Evolutionary conservation across 129 eudicot genomes (phyloP).

Genomic region (Lactuca sativa): DNA sequence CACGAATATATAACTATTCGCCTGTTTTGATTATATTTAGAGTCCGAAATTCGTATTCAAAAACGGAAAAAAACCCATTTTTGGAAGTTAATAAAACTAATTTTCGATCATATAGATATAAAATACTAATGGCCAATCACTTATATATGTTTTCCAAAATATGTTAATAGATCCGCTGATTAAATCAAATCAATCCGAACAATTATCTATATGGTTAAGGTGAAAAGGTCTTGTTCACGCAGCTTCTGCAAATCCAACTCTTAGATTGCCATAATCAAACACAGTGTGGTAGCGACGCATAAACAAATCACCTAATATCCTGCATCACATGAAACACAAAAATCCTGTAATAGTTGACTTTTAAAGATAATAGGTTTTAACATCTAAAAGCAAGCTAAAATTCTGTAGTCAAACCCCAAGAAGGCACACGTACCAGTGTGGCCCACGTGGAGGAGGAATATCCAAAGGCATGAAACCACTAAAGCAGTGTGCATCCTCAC

Average conservation of each 20-base stretch:
- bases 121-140: not conserved
- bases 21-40: no score
- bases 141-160: not conserved
- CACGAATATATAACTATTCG: no score
- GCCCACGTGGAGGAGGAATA: conserved; percentile 47
- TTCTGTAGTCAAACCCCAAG: not conserved
- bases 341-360: not conserved
- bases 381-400: not conserved
- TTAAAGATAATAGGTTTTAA: not conserved
- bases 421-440: conserved; percentile 39
- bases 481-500: conserved; percentile 32
- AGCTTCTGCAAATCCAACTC: conserved; percentile 87
- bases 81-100: no score
- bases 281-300: conserved; percentile 92
- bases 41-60: no score
- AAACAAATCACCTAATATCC: conserved; percentile 88
- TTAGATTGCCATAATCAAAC: conserved; percentile 65
- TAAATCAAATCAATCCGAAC: not conserved
- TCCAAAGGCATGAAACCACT: conserved; percentile 51
- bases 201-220: not conserved
- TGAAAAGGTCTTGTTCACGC: conserved; percentile 31
- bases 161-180: not conserved
- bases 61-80: no score
- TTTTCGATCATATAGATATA: no score
- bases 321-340: conserved; percentile 32